Conservation (phyloP, 169 alveolate genomes). For the Sarcocystis neurona region DNA sequence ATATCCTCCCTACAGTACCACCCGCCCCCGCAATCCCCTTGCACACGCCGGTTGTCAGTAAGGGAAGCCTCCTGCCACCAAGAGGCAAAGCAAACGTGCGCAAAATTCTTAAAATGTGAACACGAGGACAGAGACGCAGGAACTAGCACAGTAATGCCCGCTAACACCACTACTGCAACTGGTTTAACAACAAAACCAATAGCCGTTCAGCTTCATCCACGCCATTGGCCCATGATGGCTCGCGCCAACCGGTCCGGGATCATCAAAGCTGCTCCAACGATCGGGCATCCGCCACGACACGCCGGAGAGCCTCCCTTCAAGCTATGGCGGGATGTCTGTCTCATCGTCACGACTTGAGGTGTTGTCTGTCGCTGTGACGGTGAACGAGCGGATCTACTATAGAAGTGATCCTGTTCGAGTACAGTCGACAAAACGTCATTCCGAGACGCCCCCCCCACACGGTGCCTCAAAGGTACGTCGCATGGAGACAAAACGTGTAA, state of each 20-base stretch:
- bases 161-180: too few relatives aligned
- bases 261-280: constrained; percentile 62
- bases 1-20: too few relatives aligned
- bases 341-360: constrained; percentile 68
- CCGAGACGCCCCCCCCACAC: neutral
- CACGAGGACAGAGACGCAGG: too few relatives aligned
- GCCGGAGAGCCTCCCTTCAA: constrained; percentile 62
- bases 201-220: constrained; percentile 75
- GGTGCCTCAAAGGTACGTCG: neutral
- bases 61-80: too few relatives aligned
- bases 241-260: constrained; percentile 45
- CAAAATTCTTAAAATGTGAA: too few relatives aligned
- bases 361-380: constrained; percentile 70
- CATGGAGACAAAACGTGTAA: constrained; percentile 33
- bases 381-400: constrained; percentile 69
- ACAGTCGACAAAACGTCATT: constrained; percentile 56
- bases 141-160: too few relatives aligned
- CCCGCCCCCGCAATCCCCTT: too few relatives aligned
- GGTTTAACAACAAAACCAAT: too few relatives aligned
- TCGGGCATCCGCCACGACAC: neutral
- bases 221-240: constrained; percentile 45
- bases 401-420: constrained; percentile 74
- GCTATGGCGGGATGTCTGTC: constrained; percentile 60
- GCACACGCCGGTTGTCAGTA: too few relatives aligned
- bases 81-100: too few relatives aligned